Evolutionary conservation across 805 yeast species (phyloP), one percentile per base, ranked within the genome.

Genomic region (Debaryomyces hansenii): DNA sequence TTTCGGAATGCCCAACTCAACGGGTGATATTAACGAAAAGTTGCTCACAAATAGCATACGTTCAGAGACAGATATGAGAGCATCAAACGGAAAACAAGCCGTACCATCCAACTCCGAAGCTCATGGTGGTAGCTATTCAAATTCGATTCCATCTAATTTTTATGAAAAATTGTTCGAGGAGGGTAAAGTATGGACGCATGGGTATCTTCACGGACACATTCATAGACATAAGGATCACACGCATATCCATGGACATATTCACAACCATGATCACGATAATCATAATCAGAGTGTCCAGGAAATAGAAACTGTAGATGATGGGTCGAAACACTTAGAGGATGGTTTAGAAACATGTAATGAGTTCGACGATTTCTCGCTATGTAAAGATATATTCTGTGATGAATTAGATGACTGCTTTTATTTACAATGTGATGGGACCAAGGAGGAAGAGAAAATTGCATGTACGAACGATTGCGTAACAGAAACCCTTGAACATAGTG

Each of bases 161-260:
- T 24, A 42, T 37, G 32, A 36, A 21, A 37, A 36, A 20, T 38
- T 37, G 21, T 42, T 20, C 46, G 27, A 10, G 14, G 46, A 38
- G 11, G 41, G 39, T 15, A 37, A 18, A 29, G 16, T 57, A 8
- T 45, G 58, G 38, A 63, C 70, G 21, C 80, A 77, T 47, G 85
- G 85, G 16, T 70, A 78, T n/a, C 82, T 82, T 14, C 87, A 82
- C 62, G 87, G 87, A 3, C 87, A 82, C 54, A 80, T 82, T 16
- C 87, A 82, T 62, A 80, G 78, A 54, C 83, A 79, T 57, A 71
- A 75, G 47, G 81, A 79, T 55, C 77, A 82, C 56, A 80, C 85
- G 5, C 82, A 81, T 53, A 80, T 82, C 31, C 87, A 82, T 57
- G 87, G 87, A n/a, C 87, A 82, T 56, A 77, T 82, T 27, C 87